Evolutionary conservation across 108 stramenopile genomes (phyloP).

Genomic region (Skeletonema grethae): DNA sequence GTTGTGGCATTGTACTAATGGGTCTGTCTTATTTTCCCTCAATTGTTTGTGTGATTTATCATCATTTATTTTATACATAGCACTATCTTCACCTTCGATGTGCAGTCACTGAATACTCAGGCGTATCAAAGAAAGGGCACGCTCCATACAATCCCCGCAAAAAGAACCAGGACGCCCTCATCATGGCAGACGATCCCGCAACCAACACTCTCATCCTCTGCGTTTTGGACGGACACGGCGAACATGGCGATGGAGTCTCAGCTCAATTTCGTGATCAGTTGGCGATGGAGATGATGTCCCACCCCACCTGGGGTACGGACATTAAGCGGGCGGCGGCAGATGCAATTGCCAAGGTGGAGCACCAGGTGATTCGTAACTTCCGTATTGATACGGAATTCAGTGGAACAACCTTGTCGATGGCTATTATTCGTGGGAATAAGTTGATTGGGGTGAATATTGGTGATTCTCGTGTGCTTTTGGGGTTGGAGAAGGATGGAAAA

Average conservation of each 20-base stretch:
- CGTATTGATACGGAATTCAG: slow-evolving; percentile 95
- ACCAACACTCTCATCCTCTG: slow-evolving; percentile 92
- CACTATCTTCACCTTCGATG: slow-evolving; percentile 58
- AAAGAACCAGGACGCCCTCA: slow-evolving; percentile 98
- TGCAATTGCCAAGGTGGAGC: slow-evolving; percentile 89
- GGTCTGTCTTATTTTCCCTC: not conserved
- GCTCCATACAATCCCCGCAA: slow-evolving; percentile 99
- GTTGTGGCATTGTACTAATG: not conserved
- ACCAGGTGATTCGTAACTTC: slow-evolving; percentile 86
- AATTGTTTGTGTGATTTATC: not conserved
- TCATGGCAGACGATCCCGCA: slow-evolving; percentile 93
- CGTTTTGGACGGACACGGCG: slow-evolving; percentile 98
- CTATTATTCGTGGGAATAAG: slow-evolving; percentile 87
- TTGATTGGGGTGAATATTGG: slow-evolving; percentile 95
- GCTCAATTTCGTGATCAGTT: slow-evolving; percentile 88
- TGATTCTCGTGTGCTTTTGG: slow-evolving; percentile 90
- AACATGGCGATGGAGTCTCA: slow-evolving; percentile 96
- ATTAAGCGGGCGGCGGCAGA: slow-evolving; percentile 77
- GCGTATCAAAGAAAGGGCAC: slow-evolving; percentile 96
- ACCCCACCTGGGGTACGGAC: slow-evolving; percentile 82
- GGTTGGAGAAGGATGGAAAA: slow-evolving; percentile 58
- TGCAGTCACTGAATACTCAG: slow-evolving; percentile 94
- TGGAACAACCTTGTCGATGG: slow-evolving; percentile 95
- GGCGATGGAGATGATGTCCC: slow-evolving; percentile 86
- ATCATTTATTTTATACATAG: slow-evolving; percentile 13